phyloP scores from a whole-genome alignment of 2,329 filamentous ascomycete genomes.

The Cephalotrichum gorgonifer region DNA sequence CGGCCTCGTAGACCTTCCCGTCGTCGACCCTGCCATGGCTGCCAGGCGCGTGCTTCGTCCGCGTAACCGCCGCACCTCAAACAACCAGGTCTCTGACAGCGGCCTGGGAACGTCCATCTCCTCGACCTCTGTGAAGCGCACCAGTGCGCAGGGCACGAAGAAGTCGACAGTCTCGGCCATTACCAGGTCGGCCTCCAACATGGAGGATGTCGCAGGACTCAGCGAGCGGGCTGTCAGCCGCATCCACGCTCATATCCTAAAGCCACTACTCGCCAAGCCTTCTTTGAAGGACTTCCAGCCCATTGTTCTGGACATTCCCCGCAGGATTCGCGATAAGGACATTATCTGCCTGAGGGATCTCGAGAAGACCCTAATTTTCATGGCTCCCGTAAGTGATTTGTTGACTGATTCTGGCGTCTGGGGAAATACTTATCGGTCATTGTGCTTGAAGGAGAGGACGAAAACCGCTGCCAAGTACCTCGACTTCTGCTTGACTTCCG shows the following conservation, averaged over 20 bases:
- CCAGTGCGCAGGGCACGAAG: slow-evolving; percentile 27
- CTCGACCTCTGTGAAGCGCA: slow-evolving; percentile 44
- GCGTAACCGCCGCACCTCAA: slow-evolving; percentile 42
- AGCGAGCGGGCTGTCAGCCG: slow-evolving; percentile 61
- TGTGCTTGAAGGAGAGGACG: slow-evolving; percentile 67
- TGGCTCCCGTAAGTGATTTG: slow-evolving; percentile 80
- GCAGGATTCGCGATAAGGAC: slow-evolving; percentile 70
- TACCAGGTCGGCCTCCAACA: slow-evolving; percentile 44
- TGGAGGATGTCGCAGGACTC: slow-evolving; percentile 47
- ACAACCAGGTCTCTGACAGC: slow-evolving; percentile 73
- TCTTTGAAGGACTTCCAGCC: slow-evolving; percentile 71
- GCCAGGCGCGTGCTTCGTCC: slow-evolving; percentile 39
- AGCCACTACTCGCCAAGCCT: slow-evolving; percentile 64
- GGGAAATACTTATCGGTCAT: slow-evolving; percentile 59
- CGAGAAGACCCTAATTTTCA: slow-evolving; percentile 84
- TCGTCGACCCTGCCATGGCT: slow-evolving; percentile 39
- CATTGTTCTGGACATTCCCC: slow-evolving; percentile 67
- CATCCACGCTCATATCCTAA: slow-evolving; percentile 70
- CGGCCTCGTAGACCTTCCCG: slow-evolving; percentile 43
- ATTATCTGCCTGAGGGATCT: slow-evolving; percentile 88
- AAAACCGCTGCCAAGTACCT: slow-evolving; percentile 64
- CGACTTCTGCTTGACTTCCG: slow-evolving; percentile 81
- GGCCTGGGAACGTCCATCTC: slow-evolving; percentile 76
- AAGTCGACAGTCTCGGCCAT: slow-evolving; percentile 44
- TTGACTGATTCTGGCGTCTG: slow-evolving; percentile 44